These are phyloP conservation scores for Scytalidium sp. DNA, from an alignment of 2,329 filamentous ascomycete species.

Conservation along the genomic window DNA sequence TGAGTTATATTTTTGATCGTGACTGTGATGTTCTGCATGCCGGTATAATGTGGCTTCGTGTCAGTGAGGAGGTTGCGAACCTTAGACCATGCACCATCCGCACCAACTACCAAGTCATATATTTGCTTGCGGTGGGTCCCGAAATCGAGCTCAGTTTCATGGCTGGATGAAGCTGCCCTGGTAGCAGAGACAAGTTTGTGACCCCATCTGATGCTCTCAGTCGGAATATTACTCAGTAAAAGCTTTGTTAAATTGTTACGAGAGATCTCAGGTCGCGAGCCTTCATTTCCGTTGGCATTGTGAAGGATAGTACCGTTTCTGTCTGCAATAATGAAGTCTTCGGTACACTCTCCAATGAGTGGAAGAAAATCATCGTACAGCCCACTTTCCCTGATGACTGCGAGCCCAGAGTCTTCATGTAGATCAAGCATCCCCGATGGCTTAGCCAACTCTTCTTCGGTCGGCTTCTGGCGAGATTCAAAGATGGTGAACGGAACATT, in stretches of 20 bases:
- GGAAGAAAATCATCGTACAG: slow-evolving; percentile 40
- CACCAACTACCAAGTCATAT: slow-evolving; percentile 35
- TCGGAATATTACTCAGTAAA: slow-evolving; percentile 16
- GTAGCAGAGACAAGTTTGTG: slow-evolving; percentile 5
- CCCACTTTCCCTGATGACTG: slow-evolving; percentile 40
- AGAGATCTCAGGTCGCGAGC: slow-evolving; percentile 21
- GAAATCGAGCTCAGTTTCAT: slow-evolving; percentile 7
- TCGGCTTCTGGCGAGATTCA: slow-evolving; percentile 30
- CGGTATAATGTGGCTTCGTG: slow-evolving; percentile 32
- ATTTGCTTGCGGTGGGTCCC: slow-evolving; percentile 1
- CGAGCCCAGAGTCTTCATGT: slow-evolving; percentile 41
- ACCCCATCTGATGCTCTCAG: slow-evolving; percentile 18
- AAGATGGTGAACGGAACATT: slow-evolving; percentile 32
- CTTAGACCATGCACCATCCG: slow-evolving; percentile 36
- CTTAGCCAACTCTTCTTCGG: slow-evolving; percentile 18
- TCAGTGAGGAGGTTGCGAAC: slow-evolving; percentile 29
- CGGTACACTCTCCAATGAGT: slow-evolving; percentile 39
- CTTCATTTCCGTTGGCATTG: slow-evolving; percentile 15
- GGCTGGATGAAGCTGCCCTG: not conserved
- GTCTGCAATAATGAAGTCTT: slow-evolving; percentile 35
- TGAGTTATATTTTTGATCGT: slow-evolving; percentile 18
- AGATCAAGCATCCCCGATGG: slow-evolving; percentile 46
- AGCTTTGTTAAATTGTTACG: slow-evolving; percentile 20
- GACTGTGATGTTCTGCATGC: slow-evolving; percentile 31
- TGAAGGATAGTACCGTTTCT: slow-evolving; percentile 23